These are phyloP conservation scores for Candida golubevii DNA, from an alignment of 805 yeast genomes.

Conservation along the genomic window DNA sequence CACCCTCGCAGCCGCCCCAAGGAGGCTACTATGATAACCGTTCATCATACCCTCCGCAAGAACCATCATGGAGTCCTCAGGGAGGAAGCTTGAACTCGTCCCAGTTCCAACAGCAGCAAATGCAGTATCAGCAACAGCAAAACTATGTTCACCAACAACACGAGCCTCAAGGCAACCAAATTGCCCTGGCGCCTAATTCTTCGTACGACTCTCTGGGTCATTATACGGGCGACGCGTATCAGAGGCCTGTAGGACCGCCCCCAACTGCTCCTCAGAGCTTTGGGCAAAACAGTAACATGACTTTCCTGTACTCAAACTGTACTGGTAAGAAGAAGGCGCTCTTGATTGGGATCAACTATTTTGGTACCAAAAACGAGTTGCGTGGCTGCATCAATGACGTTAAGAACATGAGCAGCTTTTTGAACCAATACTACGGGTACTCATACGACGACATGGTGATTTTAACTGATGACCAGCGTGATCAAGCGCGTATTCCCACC, in stretches of 20 bases:
- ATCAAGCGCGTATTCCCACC: constrained; percentile 53
- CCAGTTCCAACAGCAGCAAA: constrained; percentile 16
- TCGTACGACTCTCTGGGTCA: constrained; percentile 16
- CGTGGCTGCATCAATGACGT: constrained; percentile 83
- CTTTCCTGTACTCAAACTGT: constrained; percentile 62
- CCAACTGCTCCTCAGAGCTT: constrained; percentile 37
- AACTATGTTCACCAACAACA: constrained; percentile 6
- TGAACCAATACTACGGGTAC: constrained; percentile 42
- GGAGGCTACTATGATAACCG: constrained; percentile 14
- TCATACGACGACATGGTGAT: constrained; percentile 52
- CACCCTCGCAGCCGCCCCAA: constrained; percentile 14
- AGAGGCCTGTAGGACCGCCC: constrained; percentile 5
- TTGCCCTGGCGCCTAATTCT: constrained; percentile 17
- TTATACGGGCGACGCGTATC: constrained; percentile 7
- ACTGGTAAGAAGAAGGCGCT: constrained; percentile 71
- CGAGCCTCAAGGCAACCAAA: constrained; percentile 12
- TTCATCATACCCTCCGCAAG: constrained; percentile 17
- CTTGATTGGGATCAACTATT: constrained; percentile 73
- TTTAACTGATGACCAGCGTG: constrained; percentile 51
- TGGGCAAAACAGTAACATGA: constrained; percentile 31
- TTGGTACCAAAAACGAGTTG: constrained; percentile 56
- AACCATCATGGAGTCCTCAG: constrained; percentile 16
- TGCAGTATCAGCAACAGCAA: constrained; percentile 17
- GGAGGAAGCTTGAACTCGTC: constrained; percentile 15
- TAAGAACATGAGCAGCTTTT: constrained; percentile 44